phyloP scores from a whole-genome alignment of 2,329 filamentous ascomycete genomes.

The Pestalotiopsis sp. region DNA sequence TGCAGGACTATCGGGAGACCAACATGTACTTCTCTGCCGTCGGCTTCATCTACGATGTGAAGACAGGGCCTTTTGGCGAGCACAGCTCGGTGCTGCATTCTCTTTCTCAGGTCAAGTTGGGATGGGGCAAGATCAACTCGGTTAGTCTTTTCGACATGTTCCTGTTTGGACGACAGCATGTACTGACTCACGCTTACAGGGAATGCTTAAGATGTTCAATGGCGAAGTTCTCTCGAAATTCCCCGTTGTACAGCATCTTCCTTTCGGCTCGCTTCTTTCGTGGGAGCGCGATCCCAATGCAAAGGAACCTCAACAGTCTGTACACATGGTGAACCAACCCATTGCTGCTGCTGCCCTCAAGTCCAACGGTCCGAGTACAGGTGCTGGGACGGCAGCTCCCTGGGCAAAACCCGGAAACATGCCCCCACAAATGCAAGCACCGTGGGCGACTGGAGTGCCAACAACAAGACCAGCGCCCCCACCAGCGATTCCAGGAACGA shows the following conservation, averaged over 20 bases:
- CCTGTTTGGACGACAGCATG: background rate
- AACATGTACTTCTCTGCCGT: conserved; percentile 96
- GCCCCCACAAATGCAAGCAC: conserved; percentile 29
- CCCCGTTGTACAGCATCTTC: conserved; percentile 96
- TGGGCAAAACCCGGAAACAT: conserved; percentile 47
- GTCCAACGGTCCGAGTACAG: conserved; percentile 22
- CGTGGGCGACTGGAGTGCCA: conserved; percentile 24
- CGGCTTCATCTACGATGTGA: conserved; percentile 97
- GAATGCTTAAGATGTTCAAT: conserved; percentile 99
- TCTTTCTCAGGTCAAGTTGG: conserved; percentile 84
- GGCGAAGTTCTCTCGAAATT: conserved; percentile 96
- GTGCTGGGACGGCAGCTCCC: conserved; percentile 42
- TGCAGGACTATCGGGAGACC: conserved; percentile 64
- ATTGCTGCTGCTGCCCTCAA: conserved; percentile 28
- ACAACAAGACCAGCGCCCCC: conserved; percentile 8
- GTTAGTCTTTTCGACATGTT: conserved; percentile 30
- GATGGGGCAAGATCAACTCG: conserved; percentile 99
- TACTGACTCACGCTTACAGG: conserved; percentile 46
- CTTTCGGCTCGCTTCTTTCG: conserved; percentile 78
- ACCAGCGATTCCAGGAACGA: background rate
- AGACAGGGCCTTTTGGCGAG: conserved; percentile 95
- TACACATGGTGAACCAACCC: conserved; percentile 63
- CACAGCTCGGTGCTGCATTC: conserved; percentile 95
- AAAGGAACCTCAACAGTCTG: conserved; percentile 45
- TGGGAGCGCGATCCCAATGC: conserved; percentile 73